Base-by-base conservation (phyloP, 345 rosid genomes). In the Anacardium occidentale region DNA sequence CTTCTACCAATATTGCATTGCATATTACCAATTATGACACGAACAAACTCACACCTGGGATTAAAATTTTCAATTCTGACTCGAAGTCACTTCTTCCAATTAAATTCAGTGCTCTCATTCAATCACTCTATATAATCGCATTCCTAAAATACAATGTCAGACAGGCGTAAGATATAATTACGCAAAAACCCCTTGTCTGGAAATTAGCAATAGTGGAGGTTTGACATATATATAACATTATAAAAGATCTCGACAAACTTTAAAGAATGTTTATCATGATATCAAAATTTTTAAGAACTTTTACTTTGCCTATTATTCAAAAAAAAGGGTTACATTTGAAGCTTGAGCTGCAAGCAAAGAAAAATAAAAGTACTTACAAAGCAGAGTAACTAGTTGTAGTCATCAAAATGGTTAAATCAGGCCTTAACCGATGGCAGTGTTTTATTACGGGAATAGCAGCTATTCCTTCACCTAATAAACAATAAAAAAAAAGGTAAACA, bases 401-500 rank as follows among this genome's bases (percentile, higher is more conserved):
- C 92, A 94, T 80, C 75, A 94, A 77, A 72, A 94, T 83, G 73
- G 71, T 87, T 57, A 88, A 64, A n/a, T 85, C 84, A 24, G 92
- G 90, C 75, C 92, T 78, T 74, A 66, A 56, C 18, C 74, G 84
- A 63, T 75, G 64, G 75, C 91, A 90, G 32, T 61, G 78, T 77
- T 74, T 85, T 63, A 94, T 86, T 29, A 94, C 92, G 1, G 97
- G 97, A 84, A 94, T 87, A 14, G 90, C 90, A 53, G 93, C 97
- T 95, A 94, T 91, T 78, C 97, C 97, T 83, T 92, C 98, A 71
- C 98, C 97, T 90, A 71, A 69, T 90, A 69, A 67, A 59, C 11
- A 54, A 25, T n/a, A n/a, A 10, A 21, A 21, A 34, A 10, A 0
- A 25, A 63, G 0, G 0, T 55, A 44, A 62, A 11, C n/a, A 60